phyloP scores from a whole-genome alignment of 2,329 filamentous ascomycete species.

The Phyllosticta ampelicida region DNA sequence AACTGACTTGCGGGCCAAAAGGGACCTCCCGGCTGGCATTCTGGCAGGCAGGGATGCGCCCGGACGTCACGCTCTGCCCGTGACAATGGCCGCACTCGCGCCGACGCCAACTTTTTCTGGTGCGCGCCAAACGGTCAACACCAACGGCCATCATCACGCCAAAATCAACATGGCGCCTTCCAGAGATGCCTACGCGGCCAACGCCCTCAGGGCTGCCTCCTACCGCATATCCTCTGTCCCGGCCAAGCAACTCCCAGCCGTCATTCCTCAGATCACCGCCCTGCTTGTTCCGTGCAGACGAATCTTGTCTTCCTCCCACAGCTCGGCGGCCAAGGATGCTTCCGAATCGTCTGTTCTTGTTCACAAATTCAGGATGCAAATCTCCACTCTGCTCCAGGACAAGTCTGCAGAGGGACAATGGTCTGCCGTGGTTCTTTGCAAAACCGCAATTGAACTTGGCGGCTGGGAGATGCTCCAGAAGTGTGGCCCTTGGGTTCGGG shows the following conservation, averaged over 20 bases:
- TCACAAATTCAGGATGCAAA: conserved; percentile 70
- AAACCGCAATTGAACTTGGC: conserved; percentile 69
- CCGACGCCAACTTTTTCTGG: conserved; percentile 8
- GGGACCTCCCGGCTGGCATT: conserved; percentile 1
- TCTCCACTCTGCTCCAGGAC: conserved; percentile 69
- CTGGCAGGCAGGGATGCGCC: conserved; percentile 8
- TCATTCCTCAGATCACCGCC: conserved; percentile 57
- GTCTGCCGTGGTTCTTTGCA: conserved; percentile 66
- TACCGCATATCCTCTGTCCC: conserved; percentile 61
- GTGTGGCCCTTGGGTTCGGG: conserved; percentile 64
- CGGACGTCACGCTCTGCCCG: not conserved
- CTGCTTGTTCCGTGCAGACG: conserved; percentile 44
- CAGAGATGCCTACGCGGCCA: conserved; percentile 1
- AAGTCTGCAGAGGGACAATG: conserved; percentile 65
- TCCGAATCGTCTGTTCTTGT: conserved; percentile 60
- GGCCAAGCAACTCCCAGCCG: conserved; percentile 59
- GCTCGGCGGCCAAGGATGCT: conserved; percentile 47
- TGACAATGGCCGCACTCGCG: not conserved
- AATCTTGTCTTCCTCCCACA: conserved; percentile 52
- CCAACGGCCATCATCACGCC: not conserved
- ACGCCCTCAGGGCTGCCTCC: conserved; percentile 38
- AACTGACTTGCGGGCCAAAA: not conserved
- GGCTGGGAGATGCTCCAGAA: conserved; percentile 72
- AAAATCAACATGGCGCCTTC: conserved; percentile 4
- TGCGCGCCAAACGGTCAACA: not conserved